Evolutionary conservation across 2,329 filamentous ascomycete species (phyloP), one percentile per base, ranked within the genome.

Genomic region (Purpureocillium takamizusanense): DNA sequence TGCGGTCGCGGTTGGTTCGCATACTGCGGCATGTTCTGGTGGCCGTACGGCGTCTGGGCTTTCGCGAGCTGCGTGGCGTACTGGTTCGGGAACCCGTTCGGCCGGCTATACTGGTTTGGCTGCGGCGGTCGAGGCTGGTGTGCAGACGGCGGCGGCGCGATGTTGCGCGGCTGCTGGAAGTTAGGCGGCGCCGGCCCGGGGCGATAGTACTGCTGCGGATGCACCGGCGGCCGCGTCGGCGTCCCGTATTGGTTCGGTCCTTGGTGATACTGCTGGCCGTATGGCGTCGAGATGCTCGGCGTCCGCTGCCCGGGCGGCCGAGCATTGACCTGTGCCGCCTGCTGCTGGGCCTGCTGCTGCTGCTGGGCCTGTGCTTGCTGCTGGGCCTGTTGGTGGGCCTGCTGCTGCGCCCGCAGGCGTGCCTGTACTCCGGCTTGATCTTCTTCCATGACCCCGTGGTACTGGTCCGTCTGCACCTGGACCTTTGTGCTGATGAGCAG

Each of bases 401-500:
- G 57, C 35, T 60, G 56, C 42, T 63, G 58, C 25, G 65, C 63
- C 37, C 65, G 57, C 27, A 69, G 51, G 31, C 73, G 67, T 33
- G 70, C 67, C 32, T 76, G 73, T 25, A 71, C 57, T 31, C 73
- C 74, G 30, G 70, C 70, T 46, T 87, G 83, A 48, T 94, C 87
- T 50, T 90, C 86, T 49, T 94, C 87, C 76, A 94, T 81, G 4
- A 83, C 77, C 4, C 88, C 88, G 45, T 74, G 76, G 57, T 85
- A 85, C 51, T 87, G 78, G 37, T 82, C 78, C 7, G 74, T 78
- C 43, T 84, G 77, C 34, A 94, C 68, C 42, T 86, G 65, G 15
- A 95, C 74, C 54, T 79, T 86, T 33, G 79, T 86, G 62, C 82
- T 90, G 54, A 94, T 83, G 45, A 86, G 81, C 35, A 95, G 67